phyloP scores from a whole-genome alignment of 768 basidiomycete genomes.

The Lactarius pseudohatsudake region DNA sequence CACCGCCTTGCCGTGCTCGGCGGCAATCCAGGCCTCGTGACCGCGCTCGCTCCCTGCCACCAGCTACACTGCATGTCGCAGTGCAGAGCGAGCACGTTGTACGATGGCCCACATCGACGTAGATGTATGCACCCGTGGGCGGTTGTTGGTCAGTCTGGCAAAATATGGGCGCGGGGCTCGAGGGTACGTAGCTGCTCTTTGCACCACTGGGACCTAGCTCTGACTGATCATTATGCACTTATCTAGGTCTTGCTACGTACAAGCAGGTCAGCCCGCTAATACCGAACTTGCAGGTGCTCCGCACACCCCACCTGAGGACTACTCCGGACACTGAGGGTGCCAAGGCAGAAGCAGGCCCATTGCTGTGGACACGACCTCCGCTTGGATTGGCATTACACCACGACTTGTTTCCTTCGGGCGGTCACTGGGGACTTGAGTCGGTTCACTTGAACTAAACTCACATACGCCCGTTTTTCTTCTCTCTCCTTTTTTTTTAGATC shows the following conservation, averaged over 20 bases:
- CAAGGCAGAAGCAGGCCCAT: slow-evolving; percentile 37
- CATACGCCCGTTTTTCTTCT: not conserved
- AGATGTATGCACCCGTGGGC: slow-evolving; percentile 36
- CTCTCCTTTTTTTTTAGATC: not conserved
- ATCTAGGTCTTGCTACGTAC: slow-evolving; percentile 25
- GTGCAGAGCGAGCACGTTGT: slow-evolving; percentile 35
- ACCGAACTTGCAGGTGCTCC: slow-evolving; percentile 33
- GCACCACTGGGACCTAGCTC: not conserved
- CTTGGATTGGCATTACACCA: slow-evolving; percentile 30
- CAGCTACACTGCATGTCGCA: slow-evolving; percentile 31
- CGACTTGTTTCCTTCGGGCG: slow-evolving; percentile 34
- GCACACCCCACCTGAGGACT: slow-evolving; percentile 37
- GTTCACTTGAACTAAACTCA: slow-evolving; percentile 1
- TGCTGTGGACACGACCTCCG: slow-evolving; percentile 33
- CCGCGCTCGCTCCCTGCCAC: slow-evolving; percentile 33
- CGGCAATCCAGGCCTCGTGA: slow-evolving; percentile 32
- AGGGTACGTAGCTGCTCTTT: slow-evolving; percentile 27
- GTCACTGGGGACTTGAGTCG: slow-evolving; percentile 31
- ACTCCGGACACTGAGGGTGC: slow-evolving; percentile 39
- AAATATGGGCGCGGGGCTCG: slow-evolving; percentile 32
- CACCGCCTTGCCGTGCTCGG: slow-evolving; percentile 28
- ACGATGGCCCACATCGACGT: slow-evolving; percentile 37
- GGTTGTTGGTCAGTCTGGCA: slow-evolving; percentile 35
- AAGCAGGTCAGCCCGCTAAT: slow-evolving; percentile 34
- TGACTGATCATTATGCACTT: not conserved